Conservation (phyloP, 805 yeast genomes). For the Myxozyma lipomycoides region DNA sequence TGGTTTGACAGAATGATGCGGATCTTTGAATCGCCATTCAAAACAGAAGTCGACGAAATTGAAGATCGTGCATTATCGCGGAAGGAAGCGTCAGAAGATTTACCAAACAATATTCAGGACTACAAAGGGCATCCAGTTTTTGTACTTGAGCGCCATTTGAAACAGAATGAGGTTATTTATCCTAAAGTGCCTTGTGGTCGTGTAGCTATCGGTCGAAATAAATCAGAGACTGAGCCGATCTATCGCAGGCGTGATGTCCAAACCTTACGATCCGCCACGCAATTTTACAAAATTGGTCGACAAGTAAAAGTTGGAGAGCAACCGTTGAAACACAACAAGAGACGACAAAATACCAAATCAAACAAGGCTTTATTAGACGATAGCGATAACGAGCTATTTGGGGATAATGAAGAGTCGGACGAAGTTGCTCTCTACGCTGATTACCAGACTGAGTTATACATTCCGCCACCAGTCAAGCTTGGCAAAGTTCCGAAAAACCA, state of each 20-base stretch:
- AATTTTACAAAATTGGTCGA: constrained; percentile 84
- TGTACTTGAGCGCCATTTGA: constrained; percentile 71
- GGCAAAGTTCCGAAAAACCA: constrained; percentile 73
- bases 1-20: constrained; percentile 59
- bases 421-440: constrained; percentile 68
- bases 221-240: constrained; percentile 45
- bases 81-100: constrained; percentile 70
- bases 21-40: constrained; percentile 31
- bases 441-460: constrained; percentile 68
- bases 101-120: constrained; percentile 80
- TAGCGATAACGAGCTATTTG: constrained; percentile 40
- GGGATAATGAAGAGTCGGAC: constrained; percentile 45
- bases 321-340: constrained; percentile 50
- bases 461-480: constrained; percentile 60
- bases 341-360: constrained; percentile 32
- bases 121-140: constrained; percentile 84
- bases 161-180: constrained; percentile 64
- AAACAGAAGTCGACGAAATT: constrained; percentile 43
- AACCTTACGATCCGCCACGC: constrained; percentile 63
- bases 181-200: constrained; percentile 75
- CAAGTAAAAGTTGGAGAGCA: constrained; percentile 65
- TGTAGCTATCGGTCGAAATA: constrained; percentile 41
- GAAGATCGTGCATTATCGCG: constrained; percentile 61
- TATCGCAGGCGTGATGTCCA: constrained; percentile 65
- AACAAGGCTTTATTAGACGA: constrained; percentile 27